Base-by-base conservation (phyloP, 441 rosid species). In the Adansonia madagascariensis region DNA sequence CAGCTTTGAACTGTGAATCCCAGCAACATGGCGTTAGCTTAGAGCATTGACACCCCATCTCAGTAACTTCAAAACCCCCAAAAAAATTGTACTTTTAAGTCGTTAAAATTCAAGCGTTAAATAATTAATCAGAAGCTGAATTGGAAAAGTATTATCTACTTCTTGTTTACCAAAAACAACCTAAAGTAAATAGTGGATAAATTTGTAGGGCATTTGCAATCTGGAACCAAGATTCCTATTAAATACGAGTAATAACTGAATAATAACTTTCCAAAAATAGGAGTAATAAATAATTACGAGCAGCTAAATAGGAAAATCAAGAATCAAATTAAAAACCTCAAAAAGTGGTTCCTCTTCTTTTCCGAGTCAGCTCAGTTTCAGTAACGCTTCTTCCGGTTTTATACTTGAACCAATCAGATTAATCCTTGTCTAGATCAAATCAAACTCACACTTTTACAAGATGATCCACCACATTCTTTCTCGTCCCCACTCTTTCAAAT, bases 41-140 rank as follows among this genome's bases (percentile, higher is more conserved):
- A 79, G 92, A 88, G 78, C 87, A 83, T 76, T 82, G 91, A 74
- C 91, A 79, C 78, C 98, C 98, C 98, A 94, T 94, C 52, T 77
- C 77, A 57, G 63, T 17, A 62, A 52, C 77, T 62, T 35, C 44
- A 44, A 60, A 69, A 18, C 78, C 6, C 2, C 12, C 1, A 43
- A 18, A 15, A 41, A 4, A 20, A 59, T 31, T 31, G 1, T 31
- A 31, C 35, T 31, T 31, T 41, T 35, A n/a, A 49, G 39, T 18
- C 17, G 9, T 69, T 52, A 52, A 52, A 71, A 24, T 49, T 69
- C 59, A 69, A 49, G 41, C 18, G 17, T 49, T 69, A 8, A 69
- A 24, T 14, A 12, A 20, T 46, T 10, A 11, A 68, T 18, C 53
- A 20, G 20, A 17, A 79, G 24, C 69, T 73, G 80, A 76, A 73